phyloP scores from a whole-genome alignment of 2,329 filamentous ascomycete genomes.

The Hypoxylon sp. region DNA sequence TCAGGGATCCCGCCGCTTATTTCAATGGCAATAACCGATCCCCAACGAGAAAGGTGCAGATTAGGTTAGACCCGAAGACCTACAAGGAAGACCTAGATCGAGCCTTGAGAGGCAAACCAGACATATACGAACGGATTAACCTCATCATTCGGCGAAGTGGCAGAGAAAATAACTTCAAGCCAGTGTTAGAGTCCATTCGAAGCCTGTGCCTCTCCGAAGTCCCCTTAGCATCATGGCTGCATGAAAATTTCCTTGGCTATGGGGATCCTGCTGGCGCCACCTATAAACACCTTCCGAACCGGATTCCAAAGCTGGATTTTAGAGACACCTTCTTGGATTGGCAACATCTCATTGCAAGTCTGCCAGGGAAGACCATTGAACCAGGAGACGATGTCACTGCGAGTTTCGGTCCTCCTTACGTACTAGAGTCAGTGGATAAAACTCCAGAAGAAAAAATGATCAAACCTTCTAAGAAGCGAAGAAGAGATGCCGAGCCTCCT shows the following conservation, averaged over 20 bases:
- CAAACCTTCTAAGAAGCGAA: constrained; percentile 86
- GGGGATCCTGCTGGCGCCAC: constrained; percentile 90
- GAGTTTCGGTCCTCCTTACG: constrained; percentile 88
- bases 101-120: constrained; percentile 73
- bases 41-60: constrained; percentile 75
- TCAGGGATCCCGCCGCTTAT: constrained; percentile 73
- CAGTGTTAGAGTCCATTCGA: constrained; percentile 91
- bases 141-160: constrained; percentile 84
- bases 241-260: constrained; percentile 97
- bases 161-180: constrained; percentile 97
- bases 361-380: constrained; percentile 89
- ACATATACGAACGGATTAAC: constrained; percentile 88
- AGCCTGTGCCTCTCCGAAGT: constrained; percentile 87
- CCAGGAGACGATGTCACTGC: constrained; percentile 77
- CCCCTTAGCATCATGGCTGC: constrained; percentile 89
- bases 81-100: constrained; percentile 82
- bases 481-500: constrained; percentile 79
- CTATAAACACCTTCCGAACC: constrained; percentile 84
- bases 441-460: constrained; percentile 62
- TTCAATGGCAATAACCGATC: constrained; percentile 73
- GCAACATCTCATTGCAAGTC: constrained; percentile 90
- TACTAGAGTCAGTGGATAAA: constrained; percentile 76
- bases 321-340: constrained; percentile 95
- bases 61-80: constrained; percentile 82
- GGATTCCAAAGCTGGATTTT: constrained; percentile 84